Base-by-base conservation (phyloP, 352 stramenopile genomes). In the Peronosclerospora sorghi region DNA sequence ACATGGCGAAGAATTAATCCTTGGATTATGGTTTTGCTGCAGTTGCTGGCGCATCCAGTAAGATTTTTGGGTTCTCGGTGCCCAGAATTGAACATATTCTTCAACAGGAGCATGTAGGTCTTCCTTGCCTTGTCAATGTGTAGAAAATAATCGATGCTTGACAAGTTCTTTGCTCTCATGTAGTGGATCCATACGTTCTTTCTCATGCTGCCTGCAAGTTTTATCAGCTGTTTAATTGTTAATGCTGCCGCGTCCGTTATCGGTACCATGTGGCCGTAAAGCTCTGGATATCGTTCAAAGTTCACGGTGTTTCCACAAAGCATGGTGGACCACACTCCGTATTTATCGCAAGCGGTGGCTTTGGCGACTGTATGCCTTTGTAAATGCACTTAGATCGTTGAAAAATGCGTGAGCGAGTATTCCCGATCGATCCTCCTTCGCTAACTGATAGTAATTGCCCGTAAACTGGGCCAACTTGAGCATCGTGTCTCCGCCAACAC, bases 121-220 rank as follows among this genome's bases (percentile, higher is more conserved):
- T 32, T 12, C 36, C 36, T 8, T 10, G 19, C 19, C 35, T 12
- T 15, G n/a, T 12, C 35, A 2, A 23, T 17, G 12, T 0, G 20
- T 35, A 15, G 5, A n/a, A 36, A 39, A 3, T n/a, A 32, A 34
- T 35, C 6, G 7, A n/a, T 13, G 38, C 39, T 30, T 65, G 5
- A 65, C 2, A 32, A 24, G 9, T 50, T 36, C 6, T 32, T 45
- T 55, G 32, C 28, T 61, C n/a, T 56, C 3, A n/a, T 7, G 9
- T 35, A 87, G 76, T 80, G 66, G 55, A 64, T 86, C 24, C 76
- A 88, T 44, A 79, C 73, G 26, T 84, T 84, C 45, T 82, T 86
- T 43, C 68, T 88, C 14, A 88, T 88, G 70, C 44, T 88, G 9
- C 76, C 76, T 41, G 73, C 76, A 14, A 86, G 73, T 43, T 73